These are phyloP conservation scores for Macrocybe gigantea DNA, from an alignment of 768 basidiomycete species.

Conservation along the genomic window DNA sequence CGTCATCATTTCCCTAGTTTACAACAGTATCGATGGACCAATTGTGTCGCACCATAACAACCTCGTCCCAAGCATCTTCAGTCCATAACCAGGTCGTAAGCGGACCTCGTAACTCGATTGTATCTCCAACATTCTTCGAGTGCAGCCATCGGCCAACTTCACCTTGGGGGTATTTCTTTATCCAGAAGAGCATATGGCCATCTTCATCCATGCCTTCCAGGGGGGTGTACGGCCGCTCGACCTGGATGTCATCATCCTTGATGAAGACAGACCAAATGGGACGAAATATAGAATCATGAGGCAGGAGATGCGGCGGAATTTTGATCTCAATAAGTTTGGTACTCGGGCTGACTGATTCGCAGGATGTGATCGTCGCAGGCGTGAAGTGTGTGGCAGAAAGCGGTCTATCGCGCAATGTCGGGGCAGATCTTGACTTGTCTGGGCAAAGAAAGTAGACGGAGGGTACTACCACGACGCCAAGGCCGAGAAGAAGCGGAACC, in stretches of 20 bases:
- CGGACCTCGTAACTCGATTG: slow-evolving; percentile 74
- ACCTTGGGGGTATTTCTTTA: slow-evolving; percentile 72
- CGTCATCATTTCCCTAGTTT: neutral
- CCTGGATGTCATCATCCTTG: slow-evolving; percentile 86
- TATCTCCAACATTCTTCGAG: slow-evolving; percentile 58
- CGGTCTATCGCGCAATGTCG: slow-evolving; percentile 30
- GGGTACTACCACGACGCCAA: slow-evolving; percentile 19
- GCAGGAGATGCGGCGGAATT: slow-evolving; percentile 41
- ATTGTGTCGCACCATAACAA: slow-evolving; percentile 57
- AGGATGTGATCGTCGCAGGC: slow-evolving; percentile 50
- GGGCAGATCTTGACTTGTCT: slow-evolving; percentile 37
- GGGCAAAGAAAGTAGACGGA: slow-evolving; percentile 49
- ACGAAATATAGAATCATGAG: slow-evolving; percentile 17
- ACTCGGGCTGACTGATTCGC: slow-evolving; percentile 44
- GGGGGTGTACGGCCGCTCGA: slow-evolving; percentile 83
- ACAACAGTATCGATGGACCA: neutral
- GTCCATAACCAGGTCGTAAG: slow-evolving; percentile 60
- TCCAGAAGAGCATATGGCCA: slow-evolving; percentile 72
- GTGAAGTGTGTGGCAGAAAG: slow-evolving; percentile 53
- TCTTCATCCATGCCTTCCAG: slow-evolving; percentile 62
- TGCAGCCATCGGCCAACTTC: slow-evolving; percentile 85
- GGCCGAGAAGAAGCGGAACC: neutral
- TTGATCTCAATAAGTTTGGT: slow-evolving; percentile 62
- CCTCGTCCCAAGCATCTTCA: slow-evolving; percentile 61
- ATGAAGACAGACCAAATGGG: slow-evolving; percentile 75